A percentile compares a stretch with the other conserved stretches of the same genome.
Evolutionary conservation across 495 filamentous ascomycete genomes (phyloP).

Genomic region (Lindgomyces ingoldianus): DNA sequence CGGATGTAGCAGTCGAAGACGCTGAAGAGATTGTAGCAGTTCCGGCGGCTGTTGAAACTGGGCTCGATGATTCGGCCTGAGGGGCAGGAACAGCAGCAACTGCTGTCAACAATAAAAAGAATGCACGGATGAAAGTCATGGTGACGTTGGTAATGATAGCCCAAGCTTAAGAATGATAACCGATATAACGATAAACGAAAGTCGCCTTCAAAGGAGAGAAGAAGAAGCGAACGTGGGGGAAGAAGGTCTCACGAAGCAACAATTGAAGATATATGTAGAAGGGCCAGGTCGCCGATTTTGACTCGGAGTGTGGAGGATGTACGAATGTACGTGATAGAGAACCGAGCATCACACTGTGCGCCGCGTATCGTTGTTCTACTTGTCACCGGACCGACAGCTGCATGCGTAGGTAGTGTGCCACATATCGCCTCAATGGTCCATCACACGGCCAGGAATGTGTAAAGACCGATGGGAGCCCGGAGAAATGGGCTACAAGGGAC

Average conservation of each 20-base stretch:
- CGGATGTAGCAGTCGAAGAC: conserved; percentile 3
- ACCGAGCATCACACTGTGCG: not conserved
- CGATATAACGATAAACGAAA: not conserved
- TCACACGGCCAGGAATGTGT: not conserved
- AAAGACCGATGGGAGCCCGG: not conserved
- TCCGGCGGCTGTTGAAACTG: no score
- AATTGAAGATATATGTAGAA: not conserved
- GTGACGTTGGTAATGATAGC: not conserved
- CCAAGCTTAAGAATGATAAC: conserved; percentile 1
- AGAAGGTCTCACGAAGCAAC: not conserved
- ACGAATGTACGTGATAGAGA: no score
- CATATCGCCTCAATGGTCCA: not conserved
- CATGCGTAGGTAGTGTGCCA: not conserved
- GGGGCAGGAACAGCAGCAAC: conserved; percentile 21
- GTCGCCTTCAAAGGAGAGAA: conserved; percentile 2
- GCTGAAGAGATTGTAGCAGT: conserved; percentile 3
- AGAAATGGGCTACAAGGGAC: no score
- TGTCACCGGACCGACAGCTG: not conserved
- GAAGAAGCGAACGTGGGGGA: not conserved
- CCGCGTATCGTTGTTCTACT: not conserved
- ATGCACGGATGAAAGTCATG: conserved; percentile 8
- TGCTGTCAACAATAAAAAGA: conserved; percentile 5
- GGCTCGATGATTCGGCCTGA: no score
- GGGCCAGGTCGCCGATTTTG: not conserved
- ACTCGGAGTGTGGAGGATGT: not conserved